Conservation (phyloP, 1,284 basidiomycete genomes). For the Apiotrichum montevideense region DNA sequence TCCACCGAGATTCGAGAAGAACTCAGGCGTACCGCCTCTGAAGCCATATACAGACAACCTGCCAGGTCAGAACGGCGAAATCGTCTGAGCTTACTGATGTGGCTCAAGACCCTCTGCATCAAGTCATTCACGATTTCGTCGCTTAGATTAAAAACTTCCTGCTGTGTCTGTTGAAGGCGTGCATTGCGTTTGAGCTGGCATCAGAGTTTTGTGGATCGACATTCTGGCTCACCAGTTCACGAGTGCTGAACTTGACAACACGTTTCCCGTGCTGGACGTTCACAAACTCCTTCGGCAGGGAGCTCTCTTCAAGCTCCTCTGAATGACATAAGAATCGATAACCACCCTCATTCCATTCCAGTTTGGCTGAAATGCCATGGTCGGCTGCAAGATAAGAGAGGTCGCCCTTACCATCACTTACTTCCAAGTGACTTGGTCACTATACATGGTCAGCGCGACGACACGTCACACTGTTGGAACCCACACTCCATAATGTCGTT, state of each 20-base stretch:
- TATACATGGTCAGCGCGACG: background rate
- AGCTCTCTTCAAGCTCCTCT: background rate
- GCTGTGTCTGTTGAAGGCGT: slow-evolving; percentile 28
- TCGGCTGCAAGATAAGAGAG: slow-evolving; percentile 1
- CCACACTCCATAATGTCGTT: slow-evolving; percentile 57
- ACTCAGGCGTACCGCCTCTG: slow-evolving; percentile 62
- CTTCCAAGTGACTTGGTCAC: background rate
- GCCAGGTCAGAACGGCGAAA: background rate
- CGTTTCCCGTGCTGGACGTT: slow-evolving; percentile 12
- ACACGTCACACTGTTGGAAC: background rate
- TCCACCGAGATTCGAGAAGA: no score
- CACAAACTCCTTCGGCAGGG: slow-evolving; percentile 5
- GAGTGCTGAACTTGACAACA: slow-evolving; percentile 58
- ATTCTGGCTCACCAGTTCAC: slow-evolving; percentile 60
- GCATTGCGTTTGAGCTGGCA: slow-evolving; percentile 30
- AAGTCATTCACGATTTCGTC: slow-evolving; percentile 71
- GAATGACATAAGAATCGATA: slow-evolving; percentile 5
- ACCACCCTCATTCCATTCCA: slow-evolving; percentile 14
- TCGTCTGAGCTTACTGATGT: slow-evolving; percentile 50
- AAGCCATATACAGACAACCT: slow-evolving; percentile 72
- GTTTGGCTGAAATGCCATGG: background rate
- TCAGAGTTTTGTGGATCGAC: no score
- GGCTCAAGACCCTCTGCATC: slow-evolving; percentile 57
- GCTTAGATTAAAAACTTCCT: slow-evolving; percentile 63
- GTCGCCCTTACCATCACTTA: background rate